These are phyloP conservation scores for Erigeron philadelphicus DNA, from an alignment of 140 eudicot genomes.

Conservation along the genomic window DNA sequence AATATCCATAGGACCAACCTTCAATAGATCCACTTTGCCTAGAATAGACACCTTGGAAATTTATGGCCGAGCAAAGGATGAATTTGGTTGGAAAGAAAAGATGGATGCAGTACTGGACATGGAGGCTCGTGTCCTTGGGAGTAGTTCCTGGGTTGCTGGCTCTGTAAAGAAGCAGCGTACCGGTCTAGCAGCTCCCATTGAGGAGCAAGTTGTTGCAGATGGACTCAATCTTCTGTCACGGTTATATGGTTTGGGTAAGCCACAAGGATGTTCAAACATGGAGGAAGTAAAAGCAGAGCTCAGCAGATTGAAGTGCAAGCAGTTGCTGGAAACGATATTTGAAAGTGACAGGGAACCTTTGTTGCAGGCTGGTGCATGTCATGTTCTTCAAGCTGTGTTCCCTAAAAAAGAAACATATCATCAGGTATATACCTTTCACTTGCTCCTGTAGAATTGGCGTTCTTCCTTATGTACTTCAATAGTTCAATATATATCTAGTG, in stretches of 20 bases:
- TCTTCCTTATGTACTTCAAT: background rate
- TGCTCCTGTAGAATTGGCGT: background rate
- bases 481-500: background rate
- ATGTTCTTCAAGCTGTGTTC: constrained; percentile 75
- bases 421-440: constrained; percentile 46
- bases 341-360: constrained; percentile 93
- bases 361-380: constrained; percentile 84
- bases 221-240: constrained; percentile 85
- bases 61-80: constrained; percentile 97
- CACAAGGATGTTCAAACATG: constrained; percentile 44
- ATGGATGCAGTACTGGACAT: constrained; percentile 93
- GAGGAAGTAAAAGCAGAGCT: constrained; percentile 57
- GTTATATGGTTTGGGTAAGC: constrained; percentile 49
- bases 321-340: constrained; percentile 61
- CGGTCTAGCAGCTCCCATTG: constrained; percentile 62
- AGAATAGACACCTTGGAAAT: constrained; percentile 87
- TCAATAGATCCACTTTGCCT: constrained; percentile 67
- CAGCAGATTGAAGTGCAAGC: constrained; percentile 64
- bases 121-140: constrained; percentile 92
- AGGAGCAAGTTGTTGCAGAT: constrained; percentile 94
- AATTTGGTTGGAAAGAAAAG: constrained; percentile 99
- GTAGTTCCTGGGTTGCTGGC: constrained; percentile 61
- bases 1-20: constrained; percentile 69
- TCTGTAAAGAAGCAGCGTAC: constrained; percentile 58
- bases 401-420: constrained; percentile 77